These are phyloP conservation scores for Vararia minispora DNA, from an alignment of 768 basidiomycete genomes.

Conservation along the genomic window DNA sequence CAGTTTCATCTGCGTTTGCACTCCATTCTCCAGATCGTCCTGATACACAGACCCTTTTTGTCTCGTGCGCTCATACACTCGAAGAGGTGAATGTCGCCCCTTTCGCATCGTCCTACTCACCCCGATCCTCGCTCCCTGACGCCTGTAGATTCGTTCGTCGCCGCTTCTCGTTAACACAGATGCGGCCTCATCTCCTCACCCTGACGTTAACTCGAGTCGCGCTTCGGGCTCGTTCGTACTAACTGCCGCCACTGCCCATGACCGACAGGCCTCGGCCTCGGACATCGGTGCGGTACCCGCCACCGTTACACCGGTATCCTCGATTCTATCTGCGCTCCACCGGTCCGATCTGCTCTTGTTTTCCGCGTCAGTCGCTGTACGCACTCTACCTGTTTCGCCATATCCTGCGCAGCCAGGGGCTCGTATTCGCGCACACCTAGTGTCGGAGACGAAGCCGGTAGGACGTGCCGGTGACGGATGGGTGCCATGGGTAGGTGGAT, in stretches of 20 bases:
- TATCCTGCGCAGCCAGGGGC: constrained; percentile 43
- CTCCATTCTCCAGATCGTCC: constrained; percentile 23
- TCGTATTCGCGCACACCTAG: constrained; percentile 41
- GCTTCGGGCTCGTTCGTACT: constrained; percentile 32
- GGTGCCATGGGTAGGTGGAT: constrained; percentile 42
- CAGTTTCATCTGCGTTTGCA: constrained; percentile 47
- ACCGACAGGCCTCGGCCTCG: constrained; percentile 27
- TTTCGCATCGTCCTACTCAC: constrained; percentile 1
- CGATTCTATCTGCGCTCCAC: constrained; percentile 45
- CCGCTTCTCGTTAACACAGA: constrained; percentile 17
- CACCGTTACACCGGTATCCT: constrained; percentile 25
- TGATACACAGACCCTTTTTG: constrained; percentile 25
- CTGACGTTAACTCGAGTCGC: constrained; percentile 9
- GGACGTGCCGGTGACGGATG: constrained; percentile 25
- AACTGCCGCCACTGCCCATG: too few relatives aligned
- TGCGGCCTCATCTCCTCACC: background rate
- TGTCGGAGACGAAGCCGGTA: constrained; percentile 29
- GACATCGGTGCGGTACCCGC: constrained; percentile 18
- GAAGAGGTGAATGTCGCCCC: constrained; percentile 34
- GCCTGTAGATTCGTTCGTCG: constrained; percentile 25
- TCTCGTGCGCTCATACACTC: constrained; percentile 55
- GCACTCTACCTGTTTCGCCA: constrained; percentile 47
- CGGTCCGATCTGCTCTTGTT: constrained; percentile 47
- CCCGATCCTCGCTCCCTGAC: background rate
- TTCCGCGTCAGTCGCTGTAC: constrained; percentile 18